These are phyloP conservation scores for Aureobasidium sp. DNA, from an alignment of 2,329 filamentous ascomycete species.

Conservation along the genomic window DNA sequence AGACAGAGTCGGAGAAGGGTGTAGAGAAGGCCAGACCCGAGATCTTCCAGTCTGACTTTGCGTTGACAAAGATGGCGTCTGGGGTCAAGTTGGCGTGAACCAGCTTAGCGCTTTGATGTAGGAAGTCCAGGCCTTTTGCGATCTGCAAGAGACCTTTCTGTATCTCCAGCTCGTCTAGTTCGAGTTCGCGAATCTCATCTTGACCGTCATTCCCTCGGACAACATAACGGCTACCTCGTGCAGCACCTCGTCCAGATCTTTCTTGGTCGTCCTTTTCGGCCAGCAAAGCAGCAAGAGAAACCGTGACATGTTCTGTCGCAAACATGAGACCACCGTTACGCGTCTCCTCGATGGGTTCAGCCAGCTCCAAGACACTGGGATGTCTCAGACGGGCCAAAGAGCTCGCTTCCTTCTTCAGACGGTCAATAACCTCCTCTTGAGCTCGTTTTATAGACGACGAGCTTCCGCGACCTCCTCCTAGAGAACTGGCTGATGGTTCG, in stretches of 20 bases:
- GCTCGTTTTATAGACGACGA: conserved; percentile 66
- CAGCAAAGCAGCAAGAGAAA: conserved; percentile 73
- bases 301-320: conserved; percentile 83
- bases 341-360: conserved; percentile 93
- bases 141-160: conserved; percentile 93
- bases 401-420: conserved; percentile 84
- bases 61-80: conserved; percentile 86
- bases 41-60: conserved; percentile 98
- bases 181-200: conserved; percentile 63
- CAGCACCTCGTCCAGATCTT: conserved; percentile 56
- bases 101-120: conserved; percentile 89
- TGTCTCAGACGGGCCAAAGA: conserved; percentile 82
- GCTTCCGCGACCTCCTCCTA: conserved; percentile 51
- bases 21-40: conserved; percentile 88
- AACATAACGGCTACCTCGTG: conserved; percentile 69
- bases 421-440: conserved; percentile 83
- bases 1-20: conserved; percentile 61
- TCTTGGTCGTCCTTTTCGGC: conserved; percentile 88
- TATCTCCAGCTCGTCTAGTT: conserved; percentile 95
- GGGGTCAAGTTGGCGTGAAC: conserved; percentile 93
- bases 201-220: conserved; percentile 70
- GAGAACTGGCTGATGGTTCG: conserved; percentile 55
- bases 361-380: conserved; percentile 83
- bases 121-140: conserved; percentile 86
- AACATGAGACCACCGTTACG: conserved; percentile 88